phyloP scores from a whole-genome alignment of 192 early-diverging fungal genomes.

The Podila epicladia region DNA sequence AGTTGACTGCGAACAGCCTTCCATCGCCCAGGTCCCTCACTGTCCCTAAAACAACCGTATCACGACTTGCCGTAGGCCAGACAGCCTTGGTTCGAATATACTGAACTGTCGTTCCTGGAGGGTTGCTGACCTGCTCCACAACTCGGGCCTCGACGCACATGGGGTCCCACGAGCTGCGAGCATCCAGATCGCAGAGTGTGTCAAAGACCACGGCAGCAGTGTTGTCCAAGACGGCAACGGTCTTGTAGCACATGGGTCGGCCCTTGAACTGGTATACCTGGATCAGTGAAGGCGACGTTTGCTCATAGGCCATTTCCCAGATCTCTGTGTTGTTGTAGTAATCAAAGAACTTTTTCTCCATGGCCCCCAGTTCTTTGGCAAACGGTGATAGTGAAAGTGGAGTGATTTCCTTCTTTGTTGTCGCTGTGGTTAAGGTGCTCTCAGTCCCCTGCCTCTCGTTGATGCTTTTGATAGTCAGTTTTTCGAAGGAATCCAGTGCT shows the following conservation, averaged over 20 bases:
- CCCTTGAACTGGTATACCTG: constrained; percentile 43
- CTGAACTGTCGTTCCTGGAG: constrained; percentile 32
- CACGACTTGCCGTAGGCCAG: constrained; percentile 43
- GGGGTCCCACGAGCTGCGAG: constrained; percentile 42
- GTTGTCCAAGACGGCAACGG: constrained; percentile 43
- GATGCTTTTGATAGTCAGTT: no score
- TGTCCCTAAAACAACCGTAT: constrained; percentile 37
- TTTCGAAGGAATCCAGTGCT: no score
- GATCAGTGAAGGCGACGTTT: constrained; percentile 20
- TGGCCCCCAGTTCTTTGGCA: constrained; percentile 20
- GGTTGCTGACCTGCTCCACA: constrained; percentile 4
- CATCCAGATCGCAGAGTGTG: constrained; percentile 24
- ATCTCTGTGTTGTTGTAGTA: constrained; percentile 35
- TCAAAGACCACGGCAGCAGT: constrained; percentile 42
- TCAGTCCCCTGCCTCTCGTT: background rate
- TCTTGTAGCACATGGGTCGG: constrained; percentile 49
- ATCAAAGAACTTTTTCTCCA: constrained; percentile 41
- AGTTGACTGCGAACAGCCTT: constrained; percentile 24
- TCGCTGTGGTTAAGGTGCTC: background rate
- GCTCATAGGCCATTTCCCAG: constrained; percentile 40
- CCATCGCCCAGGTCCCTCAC: constrained; percentile 36
- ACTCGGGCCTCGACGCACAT: constrained; percentile 42
- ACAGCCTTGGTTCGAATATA: constrained; percentile 45
- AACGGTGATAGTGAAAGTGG: constrained; percentile 2
- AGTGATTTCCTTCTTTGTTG: background rate